phyloP scores from a whole-genome alignment of 1,284 basidiomycete genomes.

The Cryptococcus sp. region DNA sequence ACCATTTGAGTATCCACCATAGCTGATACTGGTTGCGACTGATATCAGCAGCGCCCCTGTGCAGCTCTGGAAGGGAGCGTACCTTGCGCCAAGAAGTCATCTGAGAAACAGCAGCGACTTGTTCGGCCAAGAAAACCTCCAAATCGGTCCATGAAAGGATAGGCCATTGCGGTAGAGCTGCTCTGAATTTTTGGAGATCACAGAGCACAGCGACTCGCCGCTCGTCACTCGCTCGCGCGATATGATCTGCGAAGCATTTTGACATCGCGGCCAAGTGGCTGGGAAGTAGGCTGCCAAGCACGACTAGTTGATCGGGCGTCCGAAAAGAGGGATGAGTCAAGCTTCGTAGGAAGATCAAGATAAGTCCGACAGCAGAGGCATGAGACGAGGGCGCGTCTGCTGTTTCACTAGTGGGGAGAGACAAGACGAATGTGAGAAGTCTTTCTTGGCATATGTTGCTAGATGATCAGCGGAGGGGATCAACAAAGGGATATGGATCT shows the following conservation, averaged over 20 bases:
- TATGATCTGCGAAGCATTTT: slow-evolving; percentile 32
- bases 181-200: slow-evolving; percentile 18
- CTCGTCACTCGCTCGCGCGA: slow-evolving; percentile 36
- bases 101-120: slow-evolving; percentile 21
- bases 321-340: slow-evolving; percentile 20
- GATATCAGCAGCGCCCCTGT: neutral
- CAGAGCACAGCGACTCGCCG: slow-evolving; percentile 22
- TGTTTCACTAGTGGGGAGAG: too few relatives aligned
- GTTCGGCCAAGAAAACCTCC: slow-evolving; percentile 32
- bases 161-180: slow-evolving; percentile 26
- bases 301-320: slow-evolving; percentile 23
- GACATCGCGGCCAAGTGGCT: slow-evolving; percentile 30
- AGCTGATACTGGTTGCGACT: slow-evolving; percentile 23
- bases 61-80: neutral
- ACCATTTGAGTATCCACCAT: slow-evolving; percentile 29
- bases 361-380: slow-evolving; percentile 13
- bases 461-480: neutral
- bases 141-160: slow-evolving; percentile 34
- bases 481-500: neutral
- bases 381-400: too few relatives aligned
- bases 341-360: slow-evolving; percentile 27
- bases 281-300: slow-evolving; percentile 23
- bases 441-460: slow-evolving; percentile 22
- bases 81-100: slow-evolving; percentile 13
- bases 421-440: slow-evolving; percentile 21